phyloP scores from a whole-genome alignment of 805 yeast species.

The Myxozyma vanderwaltii region DNA sequence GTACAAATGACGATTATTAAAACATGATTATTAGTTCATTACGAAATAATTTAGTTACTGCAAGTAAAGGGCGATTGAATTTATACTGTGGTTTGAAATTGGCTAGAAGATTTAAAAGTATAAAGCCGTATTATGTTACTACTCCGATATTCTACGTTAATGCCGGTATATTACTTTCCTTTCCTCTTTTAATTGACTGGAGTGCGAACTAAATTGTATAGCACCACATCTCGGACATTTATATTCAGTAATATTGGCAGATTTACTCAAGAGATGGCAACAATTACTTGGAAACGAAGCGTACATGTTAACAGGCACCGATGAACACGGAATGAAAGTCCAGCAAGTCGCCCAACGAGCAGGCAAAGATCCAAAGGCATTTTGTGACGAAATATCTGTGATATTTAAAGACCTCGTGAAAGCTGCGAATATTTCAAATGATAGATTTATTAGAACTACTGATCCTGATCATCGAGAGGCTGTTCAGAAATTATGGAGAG shows the following conservation, averaged over 20 bases:
- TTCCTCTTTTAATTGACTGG: too few species aligned
- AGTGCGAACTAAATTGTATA: too few species aligned
- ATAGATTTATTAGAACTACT: slow-evolving; percentile 88
- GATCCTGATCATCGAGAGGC: slow-evolving; percentile 72
- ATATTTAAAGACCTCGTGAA: slow-evolving; percentile 67
- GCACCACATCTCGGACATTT: slow-evolving; percentile 92
- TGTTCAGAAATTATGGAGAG: slow-evolving; percentile 70
- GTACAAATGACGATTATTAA: too few species aligned
- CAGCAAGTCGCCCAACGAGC: slow-evolving; percentile 75
- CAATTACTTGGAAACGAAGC: slow-evolving; percentile 49
- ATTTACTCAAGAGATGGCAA: slow-evolving; percentile 76
- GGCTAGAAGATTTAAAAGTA: background rate
- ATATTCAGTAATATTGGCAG: slow-evolving; percentile 83
- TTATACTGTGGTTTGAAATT: too few species aligned
- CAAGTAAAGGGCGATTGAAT: too few species aligned
- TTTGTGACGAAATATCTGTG: slow-evolving; percentile 69
- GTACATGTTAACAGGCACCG: slow-evolving; percentile 85
- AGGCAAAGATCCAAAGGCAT: slow-evolving; percentile 58
- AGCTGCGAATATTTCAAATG: slow-evolving; percentile 58
- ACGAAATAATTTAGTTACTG: too few species aligned
- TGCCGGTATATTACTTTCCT: slow-evolving; percentile 51
- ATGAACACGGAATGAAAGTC: slow-evolving; percentile 94
- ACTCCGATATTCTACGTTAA: slow-evolving; percentile 97
- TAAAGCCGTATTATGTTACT: slow-evolving; percentile 56
- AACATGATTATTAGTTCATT: too few species aligned